A percentile compares a stretch with the other conserved stretches of the same genome.
Conservation (phyloP, 2,329 filamentous ascomycete genomes). For the Verticillium dahliae region DNA sequence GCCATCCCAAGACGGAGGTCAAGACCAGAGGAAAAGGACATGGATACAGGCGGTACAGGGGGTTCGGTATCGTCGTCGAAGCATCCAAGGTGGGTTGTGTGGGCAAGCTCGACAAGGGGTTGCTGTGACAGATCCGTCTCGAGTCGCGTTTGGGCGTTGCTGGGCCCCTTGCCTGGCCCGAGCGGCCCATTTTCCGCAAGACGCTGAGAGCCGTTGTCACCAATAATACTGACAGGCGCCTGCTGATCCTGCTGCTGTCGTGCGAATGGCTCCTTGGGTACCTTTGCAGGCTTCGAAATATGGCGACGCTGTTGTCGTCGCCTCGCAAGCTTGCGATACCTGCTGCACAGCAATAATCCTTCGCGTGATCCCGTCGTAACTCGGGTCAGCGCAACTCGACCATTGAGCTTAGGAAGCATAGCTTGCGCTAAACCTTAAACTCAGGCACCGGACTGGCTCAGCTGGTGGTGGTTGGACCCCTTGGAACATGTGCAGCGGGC, state of each 20-base stretch:
- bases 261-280: neutral
- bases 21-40: neutral
- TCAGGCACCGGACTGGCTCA: neutral
- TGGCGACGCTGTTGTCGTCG: neutral
- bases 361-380: neutral
- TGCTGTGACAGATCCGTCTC: slow-evolving; percentile 40
- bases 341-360: neutral
- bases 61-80: neutral
- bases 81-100: neutral
- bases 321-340: neutral
- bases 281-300: too few species aligned
- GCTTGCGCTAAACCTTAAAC: neutral
- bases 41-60: neutral
- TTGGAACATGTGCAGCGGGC: neutral
- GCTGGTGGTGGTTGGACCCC: neutral
- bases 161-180: slow-evolving; percentile 3
- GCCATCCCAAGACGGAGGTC: slow-evolving; percentile 1
- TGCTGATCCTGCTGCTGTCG: neutral
- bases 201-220: slow-evolving; percentile 5
- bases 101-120: neutral
- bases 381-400: neutral
- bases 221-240: neutral
- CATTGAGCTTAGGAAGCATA: neutral
- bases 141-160: slow-evolving; percentile 35
- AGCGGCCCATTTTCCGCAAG: neutral